Base-by-base conservation (phyloP, 2,329 filamentous ascomycete species). In the Arthroderma sp. region DNA sequence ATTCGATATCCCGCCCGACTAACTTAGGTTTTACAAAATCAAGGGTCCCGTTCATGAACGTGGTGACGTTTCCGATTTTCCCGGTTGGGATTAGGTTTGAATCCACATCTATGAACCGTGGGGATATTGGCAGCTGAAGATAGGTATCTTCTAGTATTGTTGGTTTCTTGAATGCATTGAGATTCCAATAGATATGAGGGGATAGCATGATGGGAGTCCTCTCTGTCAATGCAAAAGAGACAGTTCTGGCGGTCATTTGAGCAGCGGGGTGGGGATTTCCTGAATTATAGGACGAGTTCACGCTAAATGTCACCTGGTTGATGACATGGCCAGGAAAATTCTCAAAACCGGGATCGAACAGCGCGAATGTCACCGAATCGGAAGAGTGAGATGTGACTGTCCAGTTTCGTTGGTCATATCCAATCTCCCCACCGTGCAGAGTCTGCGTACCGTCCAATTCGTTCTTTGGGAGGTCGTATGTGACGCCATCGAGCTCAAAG, bases 1-100 rank as follows among this genome's bases (percentile, higher is more conserved):
- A 71, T 22, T 70, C 65, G 43, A 86, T 72, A 53, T 84, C 80
- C 32, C 78, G 69, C 29, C 87, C 86, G 40, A 95, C 70, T 54
- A 85, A 74, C 70, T 93, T 94, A 6, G 86, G 82, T 28, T 73
- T 64, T 41, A 78, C 84, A 81, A 87, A 94, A 68, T 71, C 64
- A 34, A 68, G 52, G 7, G 59, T 57, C 31, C 62, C 60, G n/a
- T 58, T 48, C 37, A 56, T 61, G 29, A 88, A 86, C 62, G 87
- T 82, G 54, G 87, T 84, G 51, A 86, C 78, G 1, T 78, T 80
- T 34, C 78, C 76, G 51, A 95, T 82, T 45, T 83, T 75, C 37
- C 84, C 84, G 0, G 81, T 86, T 0, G 83, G 84, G 45, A 88
- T 80, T 10, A 85, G 68, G 47, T 85, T 84, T 49, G 71, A 73